Evolutionary conservation across 805 yeast genomes (phyloP).

Genomic region (Candida sakaeoensis): DNA sequence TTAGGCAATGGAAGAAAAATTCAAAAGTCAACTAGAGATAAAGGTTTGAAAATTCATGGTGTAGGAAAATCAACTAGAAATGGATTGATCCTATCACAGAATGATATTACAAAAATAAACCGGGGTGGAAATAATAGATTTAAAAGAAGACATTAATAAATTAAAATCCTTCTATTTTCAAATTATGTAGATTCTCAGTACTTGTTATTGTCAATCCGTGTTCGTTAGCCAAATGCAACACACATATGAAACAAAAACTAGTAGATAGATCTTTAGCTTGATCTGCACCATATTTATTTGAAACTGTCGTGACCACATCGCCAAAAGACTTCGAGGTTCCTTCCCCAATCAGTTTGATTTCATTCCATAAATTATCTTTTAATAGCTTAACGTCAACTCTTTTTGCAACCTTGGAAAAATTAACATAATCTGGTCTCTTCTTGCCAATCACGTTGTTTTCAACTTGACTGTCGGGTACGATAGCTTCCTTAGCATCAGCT

Average conservation of each 20-base stretch:
- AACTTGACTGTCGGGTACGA: constrained; percentile 9
- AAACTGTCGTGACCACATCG: constrained; percentile 30
- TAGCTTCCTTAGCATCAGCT: constrained; percentile 8
- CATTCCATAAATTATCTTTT: constrained; percentile 40
- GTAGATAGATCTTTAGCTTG: constrained; percentile 42
- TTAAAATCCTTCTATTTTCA: constrained; percentile 23
- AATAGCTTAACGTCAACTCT: constrained; percentile 38
- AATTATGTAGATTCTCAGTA: constrained; percentile 32
- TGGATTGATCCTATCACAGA: constrained; percentile 68
- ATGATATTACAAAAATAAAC: constrained; percentile 54
- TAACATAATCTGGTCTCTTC: constrained; percentile 36
- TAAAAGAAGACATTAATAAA: constrained; percentile 6
- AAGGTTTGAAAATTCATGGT: constrained; percentile 73
- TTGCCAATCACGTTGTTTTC: constrained; percentile 13
- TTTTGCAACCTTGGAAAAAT: constrained; percentile 40
- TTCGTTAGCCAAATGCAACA: constrained; percentile 43
- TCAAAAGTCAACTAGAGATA: constrained; percentile 50
- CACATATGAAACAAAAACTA: constrained; percentile 44
- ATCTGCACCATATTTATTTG: constrained; percentile 32
- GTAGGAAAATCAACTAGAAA: constrained; percentile 77
- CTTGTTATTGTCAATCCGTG: constrained; percentile 33
- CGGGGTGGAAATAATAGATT: constrained; percentile 5
- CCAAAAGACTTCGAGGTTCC: constrained; percentile 25
- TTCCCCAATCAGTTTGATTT: constrained; percentile 22
- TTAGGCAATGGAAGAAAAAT: constrained; percentile 45